Base-by-base conservation (phyloP, 805 yeast species). In the Jamesozyma spencerorum region DNA sequence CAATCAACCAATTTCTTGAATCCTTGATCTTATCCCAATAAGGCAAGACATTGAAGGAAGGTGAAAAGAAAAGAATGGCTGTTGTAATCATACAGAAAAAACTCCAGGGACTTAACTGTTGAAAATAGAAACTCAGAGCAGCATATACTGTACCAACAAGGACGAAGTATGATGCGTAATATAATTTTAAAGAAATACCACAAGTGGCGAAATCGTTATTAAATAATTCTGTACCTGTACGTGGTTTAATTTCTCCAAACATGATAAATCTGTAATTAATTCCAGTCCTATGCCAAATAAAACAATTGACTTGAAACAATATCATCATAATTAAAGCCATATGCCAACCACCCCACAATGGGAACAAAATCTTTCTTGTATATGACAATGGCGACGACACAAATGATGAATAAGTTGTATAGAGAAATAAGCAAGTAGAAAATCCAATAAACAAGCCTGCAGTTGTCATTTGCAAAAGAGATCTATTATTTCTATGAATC, bases 261-360 rank as follows among this genome's bases (percentile, higher is more conserved):
- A 92, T 87, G 43, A 92, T 87, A 55, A 92, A 88, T 53, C 81
- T 81, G 60, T 92, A 92, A 60, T 90, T 92, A 51, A 92, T 81
- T 53, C 84, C 83, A 61, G 66, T 80, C 34, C 63, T 58, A 19
- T 78, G 71, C 90, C 95, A 92, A 3, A 81, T 75, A 41, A 68
- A 62, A 54, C 94, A 77, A 55, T 85, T 78, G 34, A 83, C 42
- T 12, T 80, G 79, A 55, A 88, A 79, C 2, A 85, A 63, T 18
- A 79, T 49, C 5, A 77, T 63, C 53, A 81, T 71, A n/a, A 88
- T 47, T 26, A 71, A 65, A 4, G 80, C 58, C 43, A 87, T 53
- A 49, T 86, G 73, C 59, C 86, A 87, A 1, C 97, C 97, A 7
- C 81, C 97, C 95, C 96, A 92, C 3, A 92, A 70, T 52, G 94